Evolutionary conservation across 441 rosid genomes (phyloP), one percentile per base, ranked within the genome.

Genomic region (Gossypium lobatum): DNA sequence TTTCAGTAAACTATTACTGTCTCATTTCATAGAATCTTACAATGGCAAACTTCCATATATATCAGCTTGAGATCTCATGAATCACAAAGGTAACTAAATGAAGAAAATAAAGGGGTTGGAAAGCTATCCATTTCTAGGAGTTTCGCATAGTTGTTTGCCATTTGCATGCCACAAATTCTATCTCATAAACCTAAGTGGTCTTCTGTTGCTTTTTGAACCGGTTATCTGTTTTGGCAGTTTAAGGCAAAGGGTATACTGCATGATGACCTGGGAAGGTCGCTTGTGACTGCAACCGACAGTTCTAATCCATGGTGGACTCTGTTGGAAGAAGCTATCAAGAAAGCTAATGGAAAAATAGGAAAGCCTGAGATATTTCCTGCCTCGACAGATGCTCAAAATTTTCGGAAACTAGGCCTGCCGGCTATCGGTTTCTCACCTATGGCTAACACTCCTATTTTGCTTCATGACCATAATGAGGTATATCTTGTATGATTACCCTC

Each of bases 381-480:
- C 0, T 76, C 98, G 64, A 95, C 98, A 3, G 99, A 91, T 82
- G 82, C 95, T 83, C 95, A 89, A 65, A 86, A 83, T 83, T 91
- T 93, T 74, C 84, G 94, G 18, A 20, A 52, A 13, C 81, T 23
- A 46, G 96, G 98, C 71, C 39, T 93, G 52, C 94, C 95, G 10
- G 95, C 98, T 4, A 84, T 95, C 78, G 95, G 97, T 18, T 91
- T 95, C 81, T 93, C 96, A 70, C 99, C 98, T 3, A 89, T 95
- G 85, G 89, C 90, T 63, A 89, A 93, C 81, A 95, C 99, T 14
- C 99, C 98, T 61, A 54, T 87, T 70, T 87, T 95, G 74, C 90
- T 95, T 75, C 97, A 93, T 71, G 97, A 86, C 83, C 99, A 93
- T 78, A 89, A 95, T 68, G 98, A 95, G 99, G 98, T 88, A 72